phyloP scores from a whole-genome alignment of 2,329 filamentous ascomycete species.

The Cryphonectria naterciae region DNA sequence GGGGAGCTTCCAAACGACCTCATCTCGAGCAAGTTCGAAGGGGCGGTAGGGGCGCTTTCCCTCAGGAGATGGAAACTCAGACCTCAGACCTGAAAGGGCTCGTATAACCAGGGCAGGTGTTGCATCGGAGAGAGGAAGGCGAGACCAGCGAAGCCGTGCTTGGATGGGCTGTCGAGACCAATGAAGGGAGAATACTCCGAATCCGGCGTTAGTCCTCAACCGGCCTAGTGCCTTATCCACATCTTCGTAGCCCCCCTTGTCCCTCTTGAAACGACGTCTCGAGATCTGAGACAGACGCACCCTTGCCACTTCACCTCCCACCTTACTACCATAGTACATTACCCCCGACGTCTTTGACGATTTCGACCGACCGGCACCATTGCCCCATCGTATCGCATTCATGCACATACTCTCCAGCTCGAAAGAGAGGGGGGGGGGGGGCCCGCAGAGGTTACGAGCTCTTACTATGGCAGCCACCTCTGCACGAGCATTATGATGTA shows the following conservation, averaged over 20 bases:
- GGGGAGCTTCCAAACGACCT: neutral
- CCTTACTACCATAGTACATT: neutral
- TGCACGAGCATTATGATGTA: neutral
- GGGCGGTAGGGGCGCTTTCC: neutral
- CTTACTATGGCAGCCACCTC: neutral
- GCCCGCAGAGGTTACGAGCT: neutral
- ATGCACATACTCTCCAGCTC: neutral
- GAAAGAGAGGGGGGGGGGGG: too few relatives aligned
- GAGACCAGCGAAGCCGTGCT: neutral
- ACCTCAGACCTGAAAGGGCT: neutral
- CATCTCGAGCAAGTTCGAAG: conserved; percentile 1
- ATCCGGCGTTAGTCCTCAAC: neutral
- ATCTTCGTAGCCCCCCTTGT: neutral
- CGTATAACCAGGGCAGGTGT: conserved; percentile 5
- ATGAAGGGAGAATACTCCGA: neutral
- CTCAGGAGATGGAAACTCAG: neutral
- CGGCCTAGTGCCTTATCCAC: neutral
- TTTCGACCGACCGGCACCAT: conserved; percentile 1
- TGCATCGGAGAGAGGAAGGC: neutral
- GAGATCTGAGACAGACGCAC: conserved; percentile 5
- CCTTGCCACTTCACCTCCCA: neutral
- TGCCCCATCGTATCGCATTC: neutral
- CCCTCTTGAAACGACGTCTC: conserved; percentile 10
- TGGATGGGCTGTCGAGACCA: neutral
- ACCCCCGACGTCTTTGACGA: neutral